Evolutionary conservation across 2,329 filamentous ascomycete genomes (phyloP).

Genomic region (Colletotrichum lindemuthianum): DNA sequence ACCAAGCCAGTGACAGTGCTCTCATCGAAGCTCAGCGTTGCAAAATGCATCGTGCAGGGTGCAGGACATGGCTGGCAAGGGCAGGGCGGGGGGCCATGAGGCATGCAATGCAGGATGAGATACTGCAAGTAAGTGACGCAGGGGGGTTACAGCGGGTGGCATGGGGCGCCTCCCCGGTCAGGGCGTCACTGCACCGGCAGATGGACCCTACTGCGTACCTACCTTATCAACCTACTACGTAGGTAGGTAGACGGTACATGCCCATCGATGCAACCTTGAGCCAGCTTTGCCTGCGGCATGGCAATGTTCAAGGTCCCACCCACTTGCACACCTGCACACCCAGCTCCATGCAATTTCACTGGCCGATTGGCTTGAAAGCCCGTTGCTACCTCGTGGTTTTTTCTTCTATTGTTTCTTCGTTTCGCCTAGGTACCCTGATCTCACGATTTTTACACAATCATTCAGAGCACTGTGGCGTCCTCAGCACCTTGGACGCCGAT

Average conservation of each 20-base stretch:
- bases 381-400: background rate
- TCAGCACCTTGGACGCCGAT: too few species aligned
- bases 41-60: background rate
- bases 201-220: background rate
- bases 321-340: too few species aligned
- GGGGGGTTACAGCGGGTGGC: constrained; percentile 16
- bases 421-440: background rate
- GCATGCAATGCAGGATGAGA: constrained; percentile 28
- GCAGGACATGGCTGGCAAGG: too few species aligned
- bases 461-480: too few species aligned
- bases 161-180: constrained; percentile 12
- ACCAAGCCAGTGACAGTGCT: background rate
- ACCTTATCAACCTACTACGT: too few species aligned
- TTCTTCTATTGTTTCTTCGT: constrained; percentile 17
- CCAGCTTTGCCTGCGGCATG: too few species aligned
- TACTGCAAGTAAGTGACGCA: background rate
- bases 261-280: too few species aligned
- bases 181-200: background rate
- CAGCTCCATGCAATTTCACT: background rate
- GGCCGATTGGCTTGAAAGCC: background rate
- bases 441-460: too few species aligned
- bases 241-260: too few species aligned
- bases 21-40: too few species aligned
- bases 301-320: too few species aligned
- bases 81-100: background rate